phyloP scores from a whole-genome alignment of 768 basidiomycete genomes.

The Boletus sp. region DNA sequence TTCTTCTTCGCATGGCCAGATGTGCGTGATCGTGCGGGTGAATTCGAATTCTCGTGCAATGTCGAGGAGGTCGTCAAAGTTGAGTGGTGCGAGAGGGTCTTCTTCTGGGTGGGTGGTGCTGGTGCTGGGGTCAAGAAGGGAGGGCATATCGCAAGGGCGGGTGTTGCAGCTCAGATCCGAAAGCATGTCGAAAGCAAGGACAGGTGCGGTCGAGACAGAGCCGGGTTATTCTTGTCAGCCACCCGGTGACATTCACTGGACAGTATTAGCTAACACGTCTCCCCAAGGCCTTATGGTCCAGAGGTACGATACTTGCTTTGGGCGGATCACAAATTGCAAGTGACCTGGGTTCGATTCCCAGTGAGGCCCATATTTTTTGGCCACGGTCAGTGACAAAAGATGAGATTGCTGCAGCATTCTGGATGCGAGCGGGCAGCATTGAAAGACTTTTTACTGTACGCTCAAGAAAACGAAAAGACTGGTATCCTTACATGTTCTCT shows the following conservation, averaged over 20 bases:
- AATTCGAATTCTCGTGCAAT: slow-evolving; percentile 30
- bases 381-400: no score
- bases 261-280: neutral
- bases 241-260: neutral
- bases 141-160: slow-evolving; percentile 6
- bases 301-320: slow-evolving; percentile 41
- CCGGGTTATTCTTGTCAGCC: slow-evolving; percentile 15
- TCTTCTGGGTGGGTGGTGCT: neutral
- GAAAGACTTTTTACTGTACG: no score
- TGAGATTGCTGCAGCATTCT: no score
- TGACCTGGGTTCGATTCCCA: slow-evolving; percentile 40
- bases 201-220: neutral
- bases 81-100: slow-evolving; percentile 9
- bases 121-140: neutral
- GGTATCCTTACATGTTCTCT: no score
- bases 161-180: slow-evolving; percentile 10
- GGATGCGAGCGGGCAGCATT: no score
- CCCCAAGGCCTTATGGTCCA: slow-evolving; percentile 32
- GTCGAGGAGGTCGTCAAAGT: slow-evolving; percentile 29
- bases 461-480: no score
- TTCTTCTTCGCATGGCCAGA: slow-evolving; percentile 20
- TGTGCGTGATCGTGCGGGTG: slow-evolving; percentile 18
- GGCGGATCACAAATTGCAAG: slow-evolving; percentile 30
- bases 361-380: slow-evolving; percentile 27
- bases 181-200: slow-evolving; percentile 23